Evolutionary conservation across 2,329 filamentous ascomycete genomes (phyloP).

Genomic region (Chaetoscypha palmicola): DNA sequence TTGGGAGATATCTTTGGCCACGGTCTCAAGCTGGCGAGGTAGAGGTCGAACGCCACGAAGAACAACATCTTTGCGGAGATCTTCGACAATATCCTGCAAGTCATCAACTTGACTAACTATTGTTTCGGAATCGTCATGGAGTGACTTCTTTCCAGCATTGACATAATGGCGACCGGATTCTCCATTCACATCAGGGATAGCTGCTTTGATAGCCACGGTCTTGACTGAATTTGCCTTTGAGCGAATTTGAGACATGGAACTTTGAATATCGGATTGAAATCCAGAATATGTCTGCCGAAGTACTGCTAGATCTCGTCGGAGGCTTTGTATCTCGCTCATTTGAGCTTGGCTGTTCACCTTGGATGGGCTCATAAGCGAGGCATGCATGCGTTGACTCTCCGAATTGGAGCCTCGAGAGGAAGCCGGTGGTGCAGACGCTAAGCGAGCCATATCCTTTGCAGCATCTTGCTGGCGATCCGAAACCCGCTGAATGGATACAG

Average conservation of each 20-base stretch:
- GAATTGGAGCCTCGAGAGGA: slow-evolving; percentile 26
- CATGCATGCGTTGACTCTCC: slow-evolving; percentile 20
- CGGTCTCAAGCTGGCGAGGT: slow-evolving; percentile 80
- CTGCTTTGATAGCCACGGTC: slow-evolving; percentile 60
- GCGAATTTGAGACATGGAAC: slow-evolving; percentile 78
- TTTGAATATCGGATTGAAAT: slow-evolving; percentile 81
- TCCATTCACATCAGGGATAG: slow-evolving; percentile 64
- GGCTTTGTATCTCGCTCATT: slow-evolving; percentile 68
- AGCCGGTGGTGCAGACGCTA: slow-evolving; percentile 22
- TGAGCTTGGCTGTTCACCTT: slow-evolving; percentile 45
- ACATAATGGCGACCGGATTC: slow-evolving; percentile 83
- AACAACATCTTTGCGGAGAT: slow-evolving; percentile 95
- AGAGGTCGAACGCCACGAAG: slow-evolving; percentile 83
- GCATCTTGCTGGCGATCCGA: slow-evolving; percentile 87
- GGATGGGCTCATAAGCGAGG: slow-evolving; percentile 24
- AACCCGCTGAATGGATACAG: slow-evolving; percentile 73
- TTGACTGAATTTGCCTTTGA: slow-evolving; percentile 79
- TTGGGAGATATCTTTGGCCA: slow-evolving; percentile 78
- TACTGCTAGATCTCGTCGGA: slow-evolving; percentile 84
- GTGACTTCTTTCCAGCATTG: slow-evolving; percentile 74
- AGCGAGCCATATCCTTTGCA: slow-evolving; percentile 71
- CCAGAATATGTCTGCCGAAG: slow-evolving; percentile 88
- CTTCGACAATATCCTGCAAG: slow-evolving; percentile 93
- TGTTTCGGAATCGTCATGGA: slow-evolving; percentile 81
- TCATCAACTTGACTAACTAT: slow-evolving; percentile 92